Evolutionary conservation across 139 green algal species (phyloP).

Genomic region (Pleodorina starrii): DNA sequence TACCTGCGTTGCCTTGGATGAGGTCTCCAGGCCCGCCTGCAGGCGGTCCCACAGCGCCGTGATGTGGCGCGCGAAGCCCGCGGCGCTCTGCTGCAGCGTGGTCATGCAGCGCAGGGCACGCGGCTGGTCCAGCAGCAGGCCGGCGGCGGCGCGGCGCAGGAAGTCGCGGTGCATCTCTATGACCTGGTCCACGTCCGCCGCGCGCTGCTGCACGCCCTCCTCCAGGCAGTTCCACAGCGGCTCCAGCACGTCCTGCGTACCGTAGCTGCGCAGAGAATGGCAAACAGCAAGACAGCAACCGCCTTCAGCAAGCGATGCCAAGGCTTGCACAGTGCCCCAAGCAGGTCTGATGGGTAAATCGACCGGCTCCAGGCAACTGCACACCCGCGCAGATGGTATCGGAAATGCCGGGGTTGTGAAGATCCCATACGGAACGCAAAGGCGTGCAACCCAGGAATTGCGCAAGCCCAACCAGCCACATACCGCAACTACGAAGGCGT

Average conservation of each 20-base stretch:
- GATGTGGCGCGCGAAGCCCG: conserved; percentile 39
- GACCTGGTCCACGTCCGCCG: conserved; percentile 80
- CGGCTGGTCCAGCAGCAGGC: conserved; percentile 67
- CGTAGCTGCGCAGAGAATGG: conserved; percentile 81
- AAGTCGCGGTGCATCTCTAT: conserved; percentile 79
- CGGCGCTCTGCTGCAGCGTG: conserved; percentile 23
- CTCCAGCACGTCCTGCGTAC: conserved; percentile 90
- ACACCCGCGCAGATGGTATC: no score
- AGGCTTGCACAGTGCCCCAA: no score
- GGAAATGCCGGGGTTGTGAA: no score
- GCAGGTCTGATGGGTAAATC: no score
- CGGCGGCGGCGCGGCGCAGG: conserved; percentile 72
- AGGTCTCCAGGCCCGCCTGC: conserved; percentile 33
- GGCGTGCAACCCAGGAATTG: no score
- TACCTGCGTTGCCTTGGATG: conserved; percentile 29
- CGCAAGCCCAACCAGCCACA: not conserved
- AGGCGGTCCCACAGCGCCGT: conserved; percentile 47
- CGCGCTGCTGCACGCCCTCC: conserved; percentile 58
- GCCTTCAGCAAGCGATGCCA: no score
- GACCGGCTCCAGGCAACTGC: no score
- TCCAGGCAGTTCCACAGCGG: conserved; percentile 80
- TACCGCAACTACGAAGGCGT: no score
- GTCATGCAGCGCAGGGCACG: conserved; percentile 19
- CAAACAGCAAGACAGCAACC: no score
- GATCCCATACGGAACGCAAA: no score